Evolutionary conservation across 768 basidiomycete genomes (phyloP).

Genomic region (Mycena epipterygia): DNA sequence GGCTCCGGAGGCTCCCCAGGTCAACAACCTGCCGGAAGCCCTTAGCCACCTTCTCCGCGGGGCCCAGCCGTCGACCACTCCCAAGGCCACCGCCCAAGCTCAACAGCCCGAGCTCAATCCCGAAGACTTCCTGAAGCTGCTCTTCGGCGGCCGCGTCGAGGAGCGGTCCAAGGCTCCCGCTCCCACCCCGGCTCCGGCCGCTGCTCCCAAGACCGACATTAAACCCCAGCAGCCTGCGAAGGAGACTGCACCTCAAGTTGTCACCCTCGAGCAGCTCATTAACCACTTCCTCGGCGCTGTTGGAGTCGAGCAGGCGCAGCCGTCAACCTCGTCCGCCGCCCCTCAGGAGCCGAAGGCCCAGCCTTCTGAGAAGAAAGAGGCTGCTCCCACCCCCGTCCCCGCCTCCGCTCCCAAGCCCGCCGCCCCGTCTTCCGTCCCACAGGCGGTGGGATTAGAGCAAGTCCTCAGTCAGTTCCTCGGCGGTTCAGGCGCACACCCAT

Average conservation of each 20-base stretch:
- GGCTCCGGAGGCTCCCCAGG: not conserved
- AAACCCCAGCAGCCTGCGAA: constrained; percentile 4
- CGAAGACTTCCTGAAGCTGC: constrained; percentile 8
- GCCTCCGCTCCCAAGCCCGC: not conserved
- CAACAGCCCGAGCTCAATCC: not conserved
- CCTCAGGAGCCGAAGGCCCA: not conserved
- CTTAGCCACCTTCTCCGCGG: constrained; percentile 11
- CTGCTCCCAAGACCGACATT: not conserved
- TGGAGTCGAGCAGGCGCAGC: constrained; percentile 10
- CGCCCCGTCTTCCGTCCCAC: not conserved
- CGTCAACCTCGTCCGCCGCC: constrained; percentile 8
- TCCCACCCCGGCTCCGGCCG: not conserved
- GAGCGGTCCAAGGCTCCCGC: too few species aligned
- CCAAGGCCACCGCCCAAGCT: not conserved
- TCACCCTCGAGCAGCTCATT: constrained; percentile 30
- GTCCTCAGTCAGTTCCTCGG: constrained; percentile 19
- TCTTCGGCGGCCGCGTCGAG: constrained; percentile 8
- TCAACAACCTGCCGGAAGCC: constrained; percentile 1
- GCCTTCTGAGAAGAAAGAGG: constrained; percentile 5
- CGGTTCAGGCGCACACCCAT: not conserved
- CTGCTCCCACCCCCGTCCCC: constrained; percentile 1
- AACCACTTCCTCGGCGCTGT: constrained; percentile 28
- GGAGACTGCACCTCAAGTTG: constrained; percentile 14
- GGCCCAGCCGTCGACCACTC: not conserved
- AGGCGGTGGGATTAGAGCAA: not conserved